Conservation (phyloP, 306 rosid genomes). For the Quercus rubra region DNA sequence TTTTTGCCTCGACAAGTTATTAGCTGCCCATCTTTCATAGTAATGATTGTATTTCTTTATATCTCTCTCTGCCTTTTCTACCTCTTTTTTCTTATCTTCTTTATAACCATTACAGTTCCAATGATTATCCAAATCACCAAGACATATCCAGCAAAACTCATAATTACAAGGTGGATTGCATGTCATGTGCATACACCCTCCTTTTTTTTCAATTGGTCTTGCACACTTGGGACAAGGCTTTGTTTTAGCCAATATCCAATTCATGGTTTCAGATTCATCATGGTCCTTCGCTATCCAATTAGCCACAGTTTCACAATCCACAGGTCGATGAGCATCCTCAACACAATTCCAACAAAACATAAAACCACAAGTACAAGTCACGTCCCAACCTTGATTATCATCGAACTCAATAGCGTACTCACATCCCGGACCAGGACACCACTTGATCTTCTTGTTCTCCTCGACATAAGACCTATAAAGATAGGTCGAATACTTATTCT, state of each 20-base stretch:
- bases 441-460: conserved; percentile 37
- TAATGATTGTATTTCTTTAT: conserved; percentile 33
- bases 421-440: conserved; percentile 51
- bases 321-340: conserved; percentile 48
- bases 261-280: conserved; percentile 32
- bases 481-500: conserved; percentile 29
- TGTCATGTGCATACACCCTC: conserved; percentile 45
- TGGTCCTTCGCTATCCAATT: conserved; percentile 36
- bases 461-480: conserved; percentile 44
- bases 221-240: conserved; percentile 47
- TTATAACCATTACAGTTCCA: conserved; percentile 20
- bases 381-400: conserved; percentile 9
- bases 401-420: conserved; percentile 31
- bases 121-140: conserved; percentile 27
- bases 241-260: conserved; percentile 41
- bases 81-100: background rate
- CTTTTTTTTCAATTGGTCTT: conserved; percentile 39
- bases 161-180: conserved; percentile 36
- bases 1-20: conserved; percentile 28
- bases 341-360: conserved; percentile 44
- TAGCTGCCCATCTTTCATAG: conserved; percentile 41
- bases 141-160: conserved; percentile 48
- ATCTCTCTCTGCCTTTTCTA: conserved; percentile 17
- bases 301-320: conserved; percentile 32
- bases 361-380: conserved; percentile 30